These are phyloP conservation scores for Trypanosoma cruzi DNA, from an alignment of 208 protist genomes.

Conservation along the genomic window DNA sequence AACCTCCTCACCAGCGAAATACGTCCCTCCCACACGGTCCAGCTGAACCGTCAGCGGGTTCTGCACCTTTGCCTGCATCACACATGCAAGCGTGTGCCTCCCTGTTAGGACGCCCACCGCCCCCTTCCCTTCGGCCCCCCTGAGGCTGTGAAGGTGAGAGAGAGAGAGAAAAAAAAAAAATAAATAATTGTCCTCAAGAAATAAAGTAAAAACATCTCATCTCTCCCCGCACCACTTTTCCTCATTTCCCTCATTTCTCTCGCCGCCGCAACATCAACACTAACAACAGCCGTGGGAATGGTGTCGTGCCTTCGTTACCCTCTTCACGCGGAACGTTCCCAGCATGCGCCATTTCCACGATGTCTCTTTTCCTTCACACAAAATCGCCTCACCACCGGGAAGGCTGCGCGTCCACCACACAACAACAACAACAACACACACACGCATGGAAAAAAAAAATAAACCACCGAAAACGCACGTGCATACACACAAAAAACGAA, in stretches of 20 bases:
- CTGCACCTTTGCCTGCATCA: too few relatives aligned
- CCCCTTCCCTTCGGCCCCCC: not conserved
- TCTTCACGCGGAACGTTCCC: not conserved
- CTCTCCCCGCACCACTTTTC: not conserved
- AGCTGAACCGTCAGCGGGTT: conserved; percentile 22
- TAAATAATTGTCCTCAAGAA: not conserved
- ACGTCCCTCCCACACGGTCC: conserved; percentile 35
- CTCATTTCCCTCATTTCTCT: not conserved
- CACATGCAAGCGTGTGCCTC: not conserved
- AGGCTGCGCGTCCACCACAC: too few relatives aligned
- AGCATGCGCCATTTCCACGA: not conserved
- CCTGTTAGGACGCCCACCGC: not conserved
- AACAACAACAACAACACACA: too few relatives aligned
- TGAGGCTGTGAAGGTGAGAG: too few relatives aligned
- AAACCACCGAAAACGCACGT: too few relatives aligned
- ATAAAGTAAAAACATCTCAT: not conserved
- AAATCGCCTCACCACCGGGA: too few relatives aligned
- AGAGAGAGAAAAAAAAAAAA: not conserved
- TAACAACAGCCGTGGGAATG: not conserved
- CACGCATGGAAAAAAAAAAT: too few relatives aligned
- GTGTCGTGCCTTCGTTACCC: not conserved
- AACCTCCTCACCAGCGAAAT: conserved; percentile 41
- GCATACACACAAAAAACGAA: too few relatives aligned
- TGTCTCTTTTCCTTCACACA: not conserved
- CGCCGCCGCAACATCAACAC: not conserved